Evolutionary conservation across 352 stramenopile species (phyloP).

Genomic region (Lagenidium sp.): DNA sequence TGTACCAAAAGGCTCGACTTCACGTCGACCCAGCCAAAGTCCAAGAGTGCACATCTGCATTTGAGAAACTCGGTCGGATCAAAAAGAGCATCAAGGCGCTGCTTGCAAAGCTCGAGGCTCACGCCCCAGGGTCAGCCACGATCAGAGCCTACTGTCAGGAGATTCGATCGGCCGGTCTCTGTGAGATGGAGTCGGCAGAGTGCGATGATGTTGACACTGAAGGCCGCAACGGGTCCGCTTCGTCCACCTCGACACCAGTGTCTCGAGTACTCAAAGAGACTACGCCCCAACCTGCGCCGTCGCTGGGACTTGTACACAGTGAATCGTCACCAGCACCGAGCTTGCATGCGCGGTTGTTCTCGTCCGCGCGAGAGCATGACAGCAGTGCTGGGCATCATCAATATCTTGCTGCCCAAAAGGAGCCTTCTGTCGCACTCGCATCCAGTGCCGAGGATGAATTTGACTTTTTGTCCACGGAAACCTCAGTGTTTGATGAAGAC

Average conservation of each 20-base stretch:
- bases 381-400: no score
- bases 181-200: conserved; percentile 10
- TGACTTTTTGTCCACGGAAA: conserved; percentile 22
- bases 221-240: no score
- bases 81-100: conserved; percentile 57
- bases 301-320: no score
- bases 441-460: conserved; percentile 23
- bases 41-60: conserved; percentile 27
- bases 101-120: conserved; percentile 37
- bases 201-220: conserved; percentile 1
- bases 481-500: conserved; percentile 11
- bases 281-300: no score
- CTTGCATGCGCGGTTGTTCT: conserved; percentile 7
- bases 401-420: no score
- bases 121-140: conserved; percentile 31
- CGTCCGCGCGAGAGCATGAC: not conserved
- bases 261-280: no score
- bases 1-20: conserved; percentile 30
- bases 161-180: conserved; percentile 29
- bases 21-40: conserved; percentile 21
- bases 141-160: conserved; percentile 41
- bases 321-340: not conserved
- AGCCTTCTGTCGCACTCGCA: no score
- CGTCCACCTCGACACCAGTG: no score
- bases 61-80: conserved; percentile 33